phyloP scores from a whole-genome alignment of 176 grass and related monocot species.

The Bolboschoenus planiculmis region DNA sequence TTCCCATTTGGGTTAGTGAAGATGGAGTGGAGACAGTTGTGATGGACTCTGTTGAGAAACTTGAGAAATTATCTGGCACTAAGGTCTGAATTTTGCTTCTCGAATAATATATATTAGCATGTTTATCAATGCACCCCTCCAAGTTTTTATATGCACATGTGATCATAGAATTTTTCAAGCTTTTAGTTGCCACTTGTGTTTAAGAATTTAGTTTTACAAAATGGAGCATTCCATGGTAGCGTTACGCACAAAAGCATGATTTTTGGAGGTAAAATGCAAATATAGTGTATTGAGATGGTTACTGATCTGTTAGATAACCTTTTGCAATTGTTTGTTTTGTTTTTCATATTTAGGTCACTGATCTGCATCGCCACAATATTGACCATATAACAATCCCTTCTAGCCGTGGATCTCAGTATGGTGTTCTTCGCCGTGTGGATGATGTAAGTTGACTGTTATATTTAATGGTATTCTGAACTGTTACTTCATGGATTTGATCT shows the following conservation, averaged over 20 bases:
- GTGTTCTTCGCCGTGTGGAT: conserved; percentile 86
- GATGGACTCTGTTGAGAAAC: conserved; percentile 88
- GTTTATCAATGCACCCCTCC: neutral
- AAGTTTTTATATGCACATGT: conserved; percentile 3
- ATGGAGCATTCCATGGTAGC: neutral
- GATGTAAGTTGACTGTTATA: conserved; percentile 50
- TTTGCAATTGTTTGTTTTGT: conserved; percentile 5
- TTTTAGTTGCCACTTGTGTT: neutral
- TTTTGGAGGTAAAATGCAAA: conserved; percentile 2
- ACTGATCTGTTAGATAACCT: neutral
- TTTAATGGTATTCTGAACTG: neutral
- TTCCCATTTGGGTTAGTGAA: conserved; percentile 88
- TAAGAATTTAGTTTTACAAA: neutral
- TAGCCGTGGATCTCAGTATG: conserved; percentile 55
- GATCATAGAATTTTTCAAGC: conserved; percentile 12
- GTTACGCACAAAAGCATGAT: neutral
- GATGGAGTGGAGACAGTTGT: conserved; percentile 87
- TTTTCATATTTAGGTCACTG: conserved; percentile 52
- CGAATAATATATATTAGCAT: conserved; percentile 19
- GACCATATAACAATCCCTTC: conserved; percentile 98
- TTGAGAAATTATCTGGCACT: conserved; percentile 84
- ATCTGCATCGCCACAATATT: conserved; percentile 95
- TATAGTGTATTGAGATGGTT: neutral
- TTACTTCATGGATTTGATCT: conserved; percentile 2
- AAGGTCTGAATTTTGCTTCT: conserved; percentile 47